Percentiles rank a stretch among this genome's conserved stretches.
Evolutionary conservation across 805 yeast species (phyloP).

Genomic region (Pichia deserticola): DNA sequence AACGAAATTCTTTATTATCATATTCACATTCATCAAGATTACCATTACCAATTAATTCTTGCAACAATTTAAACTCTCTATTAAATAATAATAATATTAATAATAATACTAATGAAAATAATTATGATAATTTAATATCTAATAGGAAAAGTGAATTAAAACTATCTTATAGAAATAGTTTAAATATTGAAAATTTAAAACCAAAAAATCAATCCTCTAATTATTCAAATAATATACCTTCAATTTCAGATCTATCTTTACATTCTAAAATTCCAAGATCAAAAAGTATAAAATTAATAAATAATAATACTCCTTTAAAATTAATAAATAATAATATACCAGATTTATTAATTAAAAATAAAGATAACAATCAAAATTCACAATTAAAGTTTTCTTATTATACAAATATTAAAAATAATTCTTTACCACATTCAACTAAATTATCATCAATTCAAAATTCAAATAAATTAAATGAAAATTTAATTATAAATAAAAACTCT

Average conservation of each 20-base stretch:
- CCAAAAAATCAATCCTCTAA: too few species aligned
- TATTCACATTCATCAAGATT: background rate
- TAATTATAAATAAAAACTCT: background rate
- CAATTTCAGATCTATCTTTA: background rate
- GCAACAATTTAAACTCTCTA: background rate
- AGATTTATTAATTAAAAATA: background rate
- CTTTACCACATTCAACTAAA: background rate
- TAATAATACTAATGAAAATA: background rate
- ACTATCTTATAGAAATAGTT: background rate
- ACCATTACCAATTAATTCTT: background rate
- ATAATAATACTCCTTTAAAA: background rate
- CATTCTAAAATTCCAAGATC: constrained; percentile 5
- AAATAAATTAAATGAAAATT: background rate
- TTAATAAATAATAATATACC: background rate
- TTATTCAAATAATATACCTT: background rate
- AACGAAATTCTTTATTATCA: background rate
- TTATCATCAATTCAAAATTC: background rate
- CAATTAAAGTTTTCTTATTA: background rate
- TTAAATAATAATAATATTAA: background rate
- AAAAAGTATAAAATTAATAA: background rate
- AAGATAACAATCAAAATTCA: background rate
- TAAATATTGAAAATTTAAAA: background rate
- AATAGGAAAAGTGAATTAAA: background rate
- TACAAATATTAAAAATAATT: background rate
- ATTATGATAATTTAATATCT: background rate